These are phyloP conservation scores for Penicillium sp. DNA, from an alignment of 2,329 filamentous ascomycete species.

Conservation along the genomic window DNA sequence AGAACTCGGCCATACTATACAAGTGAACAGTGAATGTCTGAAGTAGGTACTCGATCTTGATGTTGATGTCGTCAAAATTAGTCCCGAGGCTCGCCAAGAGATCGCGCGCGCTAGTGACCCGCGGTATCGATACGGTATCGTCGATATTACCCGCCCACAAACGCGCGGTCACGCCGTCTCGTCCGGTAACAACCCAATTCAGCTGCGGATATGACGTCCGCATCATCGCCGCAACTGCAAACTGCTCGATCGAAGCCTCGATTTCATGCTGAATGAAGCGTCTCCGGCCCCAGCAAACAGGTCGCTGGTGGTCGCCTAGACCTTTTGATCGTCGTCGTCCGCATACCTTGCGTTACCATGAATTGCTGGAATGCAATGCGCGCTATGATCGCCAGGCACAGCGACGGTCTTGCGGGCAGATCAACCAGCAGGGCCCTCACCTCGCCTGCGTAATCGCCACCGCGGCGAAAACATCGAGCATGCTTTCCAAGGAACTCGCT, in stretches of 20 bases:
- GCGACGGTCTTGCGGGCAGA: conserved; percentile 10
- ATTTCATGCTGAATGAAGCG: conserved; percentile 12
- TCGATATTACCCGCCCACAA: background rate
- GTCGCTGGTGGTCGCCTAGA: conserved; percentile 8
- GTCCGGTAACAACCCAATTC: background rate
- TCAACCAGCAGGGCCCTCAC: background rate
- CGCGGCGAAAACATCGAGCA: conserved; percentile 12
- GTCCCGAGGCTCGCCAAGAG: background rate
- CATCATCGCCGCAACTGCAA: background rate
- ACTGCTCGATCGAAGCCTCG: background rate
- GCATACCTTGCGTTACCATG: conserved; percentile 27
- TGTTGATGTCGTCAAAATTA: background rate
- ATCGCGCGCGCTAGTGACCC: background rate
- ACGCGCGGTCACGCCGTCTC: background rate
- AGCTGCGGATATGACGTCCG: background rate
- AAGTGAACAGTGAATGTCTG: no score
- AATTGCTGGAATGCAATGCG: conserved; percentile 22
- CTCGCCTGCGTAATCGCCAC: background rate
- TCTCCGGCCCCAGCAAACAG: conserved; percentile 1
- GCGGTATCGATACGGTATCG: background rate
- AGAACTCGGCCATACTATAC: no score
- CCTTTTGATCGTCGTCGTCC: background rate
- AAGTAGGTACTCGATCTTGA: no score
- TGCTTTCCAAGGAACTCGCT: conserved; percentile 6
- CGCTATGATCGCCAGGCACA: conserved; percentile 25